These are phyloP conservation scores for Arabidopsis lyrata DNA, from an alignment of 441 rosid species.

Conservation along the genomic window DNA sequence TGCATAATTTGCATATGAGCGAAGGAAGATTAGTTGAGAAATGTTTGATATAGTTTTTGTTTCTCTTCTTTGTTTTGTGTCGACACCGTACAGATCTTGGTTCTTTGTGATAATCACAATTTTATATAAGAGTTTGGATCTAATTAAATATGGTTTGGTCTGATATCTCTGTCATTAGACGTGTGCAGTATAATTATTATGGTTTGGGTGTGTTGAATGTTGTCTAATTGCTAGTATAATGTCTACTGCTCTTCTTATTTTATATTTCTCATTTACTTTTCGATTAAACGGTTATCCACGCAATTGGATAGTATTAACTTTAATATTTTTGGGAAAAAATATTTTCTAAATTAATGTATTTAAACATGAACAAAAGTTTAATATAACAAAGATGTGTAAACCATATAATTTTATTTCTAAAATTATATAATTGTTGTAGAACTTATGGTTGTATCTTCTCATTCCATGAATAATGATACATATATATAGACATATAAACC, in stretches of 20 bases:
- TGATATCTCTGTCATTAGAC: neutral
- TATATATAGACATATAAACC: no score
- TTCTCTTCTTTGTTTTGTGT: neutral
- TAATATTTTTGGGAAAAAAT: no score
- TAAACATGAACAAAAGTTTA: no score
- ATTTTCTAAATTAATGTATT: no score
- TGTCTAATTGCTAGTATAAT: neutral
- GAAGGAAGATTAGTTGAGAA: neutral
- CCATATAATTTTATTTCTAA: no score
- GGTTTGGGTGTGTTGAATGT: neutral
- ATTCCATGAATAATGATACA: no score
- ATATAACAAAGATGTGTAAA: no score
- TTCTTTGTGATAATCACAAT: neutral
- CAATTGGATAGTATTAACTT: no score
- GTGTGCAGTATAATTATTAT: neutral
- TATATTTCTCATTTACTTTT: neutral
- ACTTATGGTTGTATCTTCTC: no score
- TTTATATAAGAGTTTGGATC: neutral
- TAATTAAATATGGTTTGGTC: neutral
- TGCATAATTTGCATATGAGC: neutral
- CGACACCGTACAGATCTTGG: neutral
- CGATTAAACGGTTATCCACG: no score
- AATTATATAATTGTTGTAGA: no score
- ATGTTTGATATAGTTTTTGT: neutral
- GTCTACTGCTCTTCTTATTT: neutral